A percentile compares a stretch with the other conserved stretches of the same genome.
phyloP scores from a whole-genome alignment of 2,329 filamentous ascomycete species.

The Sporothrix pseudoabietina region DNA sequence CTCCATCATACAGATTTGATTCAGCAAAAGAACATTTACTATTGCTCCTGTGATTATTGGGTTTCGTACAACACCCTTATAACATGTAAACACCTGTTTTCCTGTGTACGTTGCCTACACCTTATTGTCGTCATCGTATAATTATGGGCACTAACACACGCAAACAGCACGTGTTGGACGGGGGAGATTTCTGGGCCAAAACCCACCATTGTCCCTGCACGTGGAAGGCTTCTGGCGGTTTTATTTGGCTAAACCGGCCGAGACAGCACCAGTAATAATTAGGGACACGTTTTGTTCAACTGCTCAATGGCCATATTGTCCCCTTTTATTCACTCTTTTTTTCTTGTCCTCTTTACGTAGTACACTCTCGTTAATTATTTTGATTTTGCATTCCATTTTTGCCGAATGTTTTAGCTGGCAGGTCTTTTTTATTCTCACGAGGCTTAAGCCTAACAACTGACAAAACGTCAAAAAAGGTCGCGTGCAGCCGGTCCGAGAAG shows the following conservation, averaged over 20 bases:
- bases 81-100: background rate
- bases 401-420: background rate
- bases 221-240: conserved; percentile 24
- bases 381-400: background rate
- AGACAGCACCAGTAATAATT: background rate
- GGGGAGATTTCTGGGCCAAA: conserved; percentile 5
- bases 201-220: background rate
- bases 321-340: background rate
- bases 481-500: background rate
- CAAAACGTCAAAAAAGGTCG: background rate
- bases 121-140: background rate
- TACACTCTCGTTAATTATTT: no score
- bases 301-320: background rate
- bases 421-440: background rate
- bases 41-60: background rate
- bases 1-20: background rate
- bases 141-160: background rate
- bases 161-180: conserved; percentile 4
- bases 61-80: background rate
- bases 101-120: no score
- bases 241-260: conserved; percentile 17
- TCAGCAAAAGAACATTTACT: background rate
- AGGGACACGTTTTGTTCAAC: background rate
- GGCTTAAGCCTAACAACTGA: background rate
- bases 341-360: background rate